Evolutionary conservation across 352 stramenopile species (phyloP), one percentile per base, ranked within the genome.

Genomic region (Globisporangium barbulae): DNA sequence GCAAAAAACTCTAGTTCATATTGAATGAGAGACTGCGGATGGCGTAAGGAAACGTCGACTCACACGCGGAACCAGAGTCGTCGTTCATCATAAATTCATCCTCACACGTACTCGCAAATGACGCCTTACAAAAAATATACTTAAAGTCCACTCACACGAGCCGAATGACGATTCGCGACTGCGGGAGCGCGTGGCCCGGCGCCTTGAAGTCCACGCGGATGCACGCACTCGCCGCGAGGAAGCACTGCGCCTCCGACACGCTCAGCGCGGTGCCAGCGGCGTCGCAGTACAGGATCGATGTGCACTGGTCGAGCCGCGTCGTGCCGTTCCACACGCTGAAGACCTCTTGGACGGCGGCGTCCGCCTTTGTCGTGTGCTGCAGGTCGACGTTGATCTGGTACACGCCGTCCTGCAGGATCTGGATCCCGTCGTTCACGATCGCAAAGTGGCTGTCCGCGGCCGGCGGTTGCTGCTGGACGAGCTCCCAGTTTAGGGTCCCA

Each of bases 351-450:
- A 41, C 25, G 12, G 31, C 10, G 8, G 52, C 31, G 3, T 52
- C 45, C 6, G 68, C 48, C 65, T 64, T 44, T 69, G 71, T 37
- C 75, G 71, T 30, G 52, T 82, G 74, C 49, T 74, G 58, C 52
- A 82, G 41, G 54, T 82, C 74, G 42, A 82, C 59, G 42, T 82
- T 82, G 37, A 82, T 41, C 64, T 82, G 72, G 64, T 78, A 82
- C 42, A 45, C 64, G 19, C 72, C 74, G 19, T 75, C 69, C 15
- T 70, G 61, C 39, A 70, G 30, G 45, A 82, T 64, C 10, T 67
- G 64, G 45, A 82, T 75, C 45, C 68, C 55, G 19, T 79, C 67
- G 22, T 82, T 60, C 53, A 67, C 61, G 53, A 67, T 55, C 37
- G 21, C 3, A 19, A 67, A 67, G 35, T 67, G 54, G 30, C 28